These are phyloP conservation scores for Psidium friedrichsthalianum DNA, from an alignment of 345 rosid species.

Conservation along the genomic window DNA sequence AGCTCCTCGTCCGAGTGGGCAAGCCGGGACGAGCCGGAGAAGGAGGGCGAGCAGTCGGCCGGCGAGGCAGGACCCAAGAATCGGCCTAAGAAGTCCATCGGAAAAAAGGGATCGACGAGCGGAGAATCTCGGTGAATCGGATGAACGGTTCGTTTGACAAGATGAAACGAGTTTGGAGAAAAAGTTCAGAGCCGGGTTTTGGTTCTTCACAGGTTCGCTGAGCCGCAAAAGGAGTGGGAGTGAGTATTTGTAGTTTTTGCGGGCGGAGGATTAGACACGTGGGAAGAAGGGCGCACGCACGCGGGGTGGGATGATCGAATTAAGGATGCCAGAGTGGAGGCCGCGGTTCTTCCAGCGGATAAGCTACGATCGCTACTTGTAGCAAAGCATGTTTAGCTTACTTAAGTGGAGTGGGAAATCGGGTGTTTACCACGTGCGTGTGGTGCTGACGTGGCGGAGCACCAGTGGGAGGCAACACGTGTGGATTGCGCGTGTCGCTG, in stretches of 20 bases:
- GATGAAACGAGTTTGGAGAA: not conserved
- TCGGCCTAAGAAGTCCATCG: not conserved
- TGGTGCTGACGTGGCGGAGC: not conserved
- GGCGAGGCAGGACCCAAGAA: not conserved
- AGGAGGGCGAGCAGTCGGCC: not conserved
- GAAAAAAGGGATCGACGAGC: not conserved
- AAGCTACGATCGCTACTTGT: not conserved
- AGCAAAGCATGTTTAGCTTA: not conserved
- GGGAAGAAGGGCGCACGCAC: too few relatives aligned
- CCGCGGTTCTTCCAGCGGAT: not conserved
- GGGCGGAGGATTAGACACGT: too few relatives aligned
- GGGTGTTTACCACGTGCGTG: not conserved
- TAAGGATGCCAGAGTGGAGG: not conserved
- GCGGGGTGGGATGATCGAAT: too few relatives aligned
- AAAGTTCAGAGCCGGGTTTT: not conserved
- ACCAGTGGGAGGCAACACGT: not conserved
- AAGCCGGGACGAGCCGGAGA: not conserved
- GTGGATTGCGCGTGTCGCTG: not conserved
- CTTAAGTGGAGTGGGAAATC: not conserved
- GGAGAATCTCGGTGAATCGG: not conserved
- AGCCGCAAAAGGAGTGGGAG: accelerated
- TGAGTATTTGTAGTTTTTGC: not conserved
- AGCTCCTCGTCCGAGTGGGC: slow-evolving; percentile 20
- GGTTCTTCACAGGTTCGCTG: not conserved
- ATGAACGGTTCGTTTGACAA: not conserved